Conservation (phyloP, 805 yeast species). For the Dipodascopsis uninucleata region DNA sequence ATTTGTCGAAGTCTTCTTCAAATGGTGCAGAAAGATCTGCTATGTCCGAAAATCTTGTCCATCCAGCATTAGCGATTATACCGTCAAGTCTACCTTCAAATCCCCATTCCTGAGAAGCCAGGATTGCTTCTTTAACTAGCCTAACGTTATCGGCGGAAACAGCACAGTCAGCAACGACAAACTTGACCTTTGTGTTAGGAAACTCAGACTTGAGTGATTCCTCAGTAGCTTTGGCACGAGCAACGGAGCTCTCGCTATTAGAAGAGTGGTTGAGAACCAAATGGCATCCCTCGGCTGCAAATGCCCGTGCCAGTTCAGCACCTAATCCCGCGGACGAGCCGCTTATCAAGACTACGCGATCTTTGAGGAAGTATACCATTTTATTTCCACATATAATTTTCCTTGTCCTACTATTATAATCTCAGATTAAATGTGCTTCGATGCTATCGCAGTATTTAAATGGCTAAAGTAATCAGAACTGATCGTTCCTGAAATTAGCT, state of each 20-base stretch:
- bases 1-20: conserved; percentile 32
- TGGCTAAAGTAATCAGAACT: neutral
- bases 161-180: conserved; percentile 35
- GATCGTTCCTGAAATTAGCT: no score
- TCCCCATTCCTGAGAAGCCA: conserved; percentile 12
- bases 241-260: conserved; percentile 30
- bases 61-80: conserved; percentile 41
- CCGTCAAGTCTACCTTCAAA: conserved; percentile 38
- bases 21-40: conserved; percentile 36
- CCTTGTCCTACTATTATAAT: no score
- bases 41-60: conserved; percentile 38
- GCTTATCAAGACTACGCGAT: conserved; percentile 36
- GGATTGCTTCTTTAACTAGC: conserved; percentile 34
- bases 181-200: conserved; percentile 27
- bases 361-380: conserved; percentile 29
- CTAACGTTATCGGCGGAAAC: conserved; percentile 28
- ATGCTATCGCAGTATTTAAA: neutral
- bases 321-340: conserved; percentile 40
- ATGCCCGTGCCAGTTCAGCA: conserved; percentile 36
- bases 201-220: conserved; percentile 8
- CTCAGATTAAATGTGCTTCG: neutral
- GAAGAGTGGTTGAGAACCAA: conserved; percentile 37
- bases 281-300: conserved; percentile 39
- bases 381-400: no score
- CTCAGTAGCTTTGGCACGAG: conserved; percentile 36